These are phyloP conservation scores for Pseudoturritis turrita DNA, from an alignment of 345 rosid genomes.

Conservation along the genomic window DNA sequence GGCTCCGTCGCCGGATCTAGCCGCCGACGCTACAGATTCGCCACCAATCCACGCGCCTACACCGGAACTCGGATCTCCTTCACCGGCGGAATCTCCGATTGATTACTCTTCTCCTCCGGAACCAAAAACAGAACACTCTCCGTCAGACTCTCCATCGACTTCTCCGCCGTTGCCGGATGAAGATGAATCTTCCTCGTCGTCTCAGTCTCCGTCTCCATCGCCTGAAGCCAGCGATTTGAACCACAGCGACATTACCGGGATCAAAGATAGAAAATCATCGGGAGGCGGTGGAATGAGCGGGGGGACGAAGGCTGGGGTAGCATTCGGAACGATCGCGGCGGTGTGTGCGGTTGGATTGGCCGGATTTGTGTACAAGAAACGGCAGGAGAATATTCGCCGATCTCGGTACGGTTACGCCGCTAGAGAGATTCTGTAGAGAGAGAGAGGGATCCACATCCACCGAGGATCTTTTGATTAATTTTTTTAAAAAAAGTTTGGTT, in stretches of 20 bases:
- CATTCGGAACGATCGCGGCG: slow-evolving; percentile 39
- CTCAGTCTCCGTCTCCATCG: slow-evolving; percentile 24
- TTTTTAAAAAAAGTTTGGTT: not conserved
- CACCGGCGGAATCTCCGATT: slow-evolving; percentile 8
- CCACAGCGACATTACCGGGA: slow-evolving; percentile 33
- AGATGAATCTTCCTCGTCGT: not conserved
- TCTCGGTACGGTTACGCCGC: slow-evolving; percentile 50
- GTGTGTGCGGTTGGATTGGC: slow-evolving; percentile 44
- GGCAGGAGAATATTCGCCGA: slow-evolving; percentile 56
- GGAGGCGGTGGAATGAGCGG: slow-evolving; percentile 42
- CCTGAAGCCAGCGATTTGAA: slow-evolving; percentile 33
- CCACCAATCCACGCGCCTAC: slow-evolving; percentile 6
- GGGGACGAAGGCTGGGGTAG: slow-evolving; percentile 55
- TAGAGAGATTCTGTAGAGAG: slow-evolving; percentile 50
- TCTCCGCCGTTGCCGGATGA: slow-evolving; percentile 23
- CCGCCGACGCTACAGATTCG: slow-evolving; percentile 14
- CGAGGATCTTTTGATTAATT: not conserved
- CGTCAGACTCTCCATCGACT: slow-evolving; percentile 17
- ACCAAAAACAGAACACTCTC: slow-evolving; percentile 25
- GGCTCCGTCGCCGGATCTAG: slow-evolving; percentile 29
- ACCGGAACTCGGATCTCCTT: slow-evolving; percentile 4
- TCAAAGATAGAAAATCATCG: slow-evolving; percentile 8
- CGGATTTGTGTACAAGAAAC: slow-evolving; percentile 55
- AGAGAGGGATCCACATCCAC: slow-evolving; percentile 2
- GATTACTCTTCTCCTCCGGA: slow-evolving; percentile 19